Evolutionary conservation across 2,329 filamentous ascomycete species (phyloP), one percentile per base, ranked within the genome.

Genomic region (Exophiala phaeomuriformis): DNA sequence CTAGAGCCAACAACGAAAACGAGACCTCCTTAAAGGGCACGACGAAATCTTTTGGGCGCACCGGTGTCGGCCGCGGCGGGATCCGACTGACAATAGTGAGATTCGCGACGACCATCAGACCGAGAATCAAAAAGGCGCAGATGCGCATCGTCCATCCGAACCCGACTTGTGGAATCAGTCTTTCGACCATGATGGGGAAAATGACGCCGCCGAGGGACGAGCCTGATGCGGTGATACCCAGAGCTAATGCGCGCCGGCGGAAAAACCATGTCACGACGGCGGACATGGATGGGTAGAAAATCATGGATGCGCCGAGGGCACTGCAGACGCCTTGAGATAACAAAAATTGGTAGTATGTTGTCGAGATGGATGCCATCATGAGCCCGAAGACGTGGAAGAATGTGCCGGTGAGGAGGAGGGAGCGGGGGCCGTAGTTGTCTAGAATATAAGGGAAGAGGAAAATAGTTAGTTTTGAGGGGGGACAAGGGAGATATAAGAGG

Each of bases 401-500:
- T 1, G 73, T 74, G 29, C 79, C 79, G 30, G 68, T 62, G 0
- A 77, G 36, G 0, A 80, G 64, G 2, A 86, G 67, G 41, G 71
- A 75, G 30, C 77, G 74, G 0, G 83, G 81, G 0, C 84, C 84
- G 52, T 81, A 79, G 54, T 72, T 78, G 61, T 88, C 85, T 56
- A 59, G 7, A 7, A 19, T 10, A 39, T 46, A 9, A 33, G 4
- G 6, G 10, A 8, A 12, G 19, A 39, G 36, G 19, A 39, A 7
- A 19, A 19, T 19, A 19, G 19, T 19, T 19, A 19, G 19, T 19
- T 19, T 19, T 19, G 19, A 19, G 19, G 19, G 19, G 19, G 19
- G 19, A 19, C 19, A 19, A 19, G 19, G 10, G 37, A 39, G 31
- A 5, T 12, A 42, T 5, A 41, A 31, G 35, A 19, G 36, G 51